phyloP scores from a whole-genome alignment of 257 asterid species.

The Solanum acaule region DNA sequence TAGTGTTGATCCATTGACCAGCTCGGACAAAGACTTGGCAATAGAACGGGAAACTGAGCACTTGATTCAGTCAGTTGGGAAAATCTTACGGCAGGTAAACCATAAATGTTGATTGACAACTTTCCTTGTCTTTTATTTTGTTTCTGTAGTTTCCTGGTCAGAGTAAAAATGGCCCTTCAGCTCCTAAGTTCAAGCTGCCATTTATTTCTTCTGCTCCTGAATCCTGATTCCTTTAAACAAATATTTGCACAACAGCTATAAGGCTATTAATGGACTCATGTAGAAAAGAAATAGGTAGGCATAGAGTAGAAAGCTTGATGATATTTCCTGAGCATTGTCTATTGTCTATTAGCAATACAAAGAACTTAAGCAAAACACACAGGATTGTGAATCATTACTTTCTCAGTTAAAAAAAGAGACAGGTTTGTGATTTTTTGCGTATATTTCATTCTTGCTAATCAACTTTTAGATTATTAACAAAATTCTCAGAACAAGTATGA shows the following conservation, averaged over 20 bases:
- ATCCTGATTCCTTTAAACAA: not conserved
- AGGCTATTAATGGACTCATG: not conserved
- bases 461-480: not conserved
- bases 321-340: not conserved
- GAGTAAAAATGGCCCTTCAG: not conserved
- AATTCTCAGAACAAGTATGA: not conserved
- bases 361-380: not conserved
- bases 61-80: conserved; percentile 54
- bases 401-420: not conserved
- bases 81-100: conserved; percentile 32
- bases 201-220: not conserved
- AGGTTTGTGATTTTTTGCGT: not conserved
- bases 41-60: conserved; percentile 45
- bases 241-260: not conserved
- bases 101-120: not conserved
- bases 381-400: not conserved
- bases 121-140: not conserved
- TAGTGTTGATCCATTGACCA: conserved; percentile 11
- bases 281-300: not conserved
- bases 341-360: not conserved
- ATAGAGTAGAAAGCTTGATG: not conserved
- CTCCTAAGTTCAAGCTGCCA: not conserved
- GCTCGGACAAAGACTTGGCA: conserved; percentile 19
- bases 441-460: not conserved
- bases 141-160: not conserved